Percentiles rank a stretch among this genome's conserved stretches.
phyloP scores from a whole-genome alignment of 371 early-diverging fungal genomes.

The Mucor circinelloides region DNA sequence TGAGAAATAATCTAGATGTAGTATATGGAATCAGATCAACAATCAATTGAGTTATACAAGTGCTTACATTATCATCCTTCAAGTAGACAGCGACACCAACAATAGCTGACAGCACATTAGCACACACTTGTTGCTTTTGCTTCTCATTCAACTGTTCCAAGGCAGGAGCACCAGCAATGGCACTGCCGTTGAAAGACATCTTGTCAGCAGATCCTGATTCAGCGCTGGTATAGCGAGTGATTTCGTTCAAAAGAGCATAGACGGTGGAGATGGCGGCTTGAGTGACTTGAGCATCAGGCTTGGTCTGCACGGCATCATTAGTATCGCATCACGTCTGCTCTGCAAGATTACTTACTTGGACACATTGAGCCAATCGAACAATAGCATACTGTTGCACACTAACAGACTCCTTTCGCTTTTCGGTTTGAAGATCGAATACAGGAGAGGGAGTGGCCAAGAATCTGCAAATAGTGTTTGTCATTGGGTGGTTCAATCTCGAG shows the following conservation, averaged over 20 bases:
- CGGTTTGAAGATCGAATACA: slow-evolving; percentile 51
- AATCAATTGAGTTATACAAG: too few species aligned
- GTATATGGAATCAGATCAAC: not conserved
- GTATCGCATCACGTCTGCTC: not conserved
- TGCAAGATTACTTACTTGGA: slow-evolving; percentile 42
- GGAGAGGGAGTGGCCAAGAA: slow-evolving; percentile 68
- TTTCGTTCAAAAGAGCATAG: slow-evolving; percentile 57
- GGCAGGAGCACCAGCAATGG: slow-evolving; percentile 26
- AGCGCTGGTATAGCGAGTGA: slow-evolving; percentile 47
- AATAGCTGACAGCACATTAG: slow-evolving; percentile 62
- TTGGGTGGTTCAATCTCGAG: slow-evolving; percentile 48
- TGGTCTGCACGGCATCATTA: slow-evolving; percentile 17
- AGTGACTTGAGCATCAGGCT: slow-evolving; percentile 38
- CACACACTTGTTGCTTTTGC: slow-evolving; percentile 57
- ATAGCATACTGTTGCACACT: slow-evolving; percentile 60
- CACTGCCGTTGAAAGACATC: slow-evolving; percentile 21
- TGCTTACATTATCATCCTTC: slow-evolving; percentile 62
- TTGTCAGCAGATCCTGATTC: slow-evolving; percentile 8
- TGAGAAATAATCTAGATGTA: slow-evolving; percentile 46
- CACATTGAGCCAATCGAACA: slow-evolving; percentile 56
- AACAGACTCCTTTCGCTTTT: slow-evolving; percentile 18
- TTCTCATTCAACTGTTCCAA: slow-evolving; percentile 37
- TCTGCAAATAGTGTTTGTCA: slow-evolving; percentile 58
- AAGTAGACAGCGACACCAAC: slow-evolving; percentile 67
- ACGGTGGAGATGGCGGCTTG: slow-evolving; percentile 58